These are phyloP conservation scores for Raddia guianensis DNA, from an alignment of 176 grass and related monocot species.

Conservation along the genomic window DNA sequence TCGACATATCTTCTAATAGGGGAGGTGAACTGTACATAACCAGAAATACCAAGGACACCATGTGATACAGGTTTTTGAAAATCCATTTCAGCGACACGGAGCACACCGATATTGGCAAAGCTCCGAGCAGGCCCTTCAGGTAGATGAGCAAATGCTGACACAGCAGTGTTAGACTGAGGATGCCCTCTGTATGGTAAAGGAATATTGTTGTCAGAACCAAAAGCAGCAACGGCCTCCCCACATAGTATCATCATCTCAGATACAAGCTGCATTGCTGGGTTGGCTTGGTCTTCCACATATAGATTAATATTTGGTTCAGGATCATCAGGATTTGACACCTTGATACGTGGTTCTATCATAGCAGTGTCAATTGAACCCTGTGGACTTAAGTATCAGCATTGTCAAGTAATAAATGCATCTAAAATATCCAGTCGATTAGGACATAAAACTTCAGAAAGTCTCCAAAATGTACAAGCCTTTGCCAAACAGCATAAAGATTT, in stretches of 20 bases:
- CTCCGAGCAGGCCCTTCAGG: constrained; percentile 86
- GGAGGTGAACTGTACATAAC: constrained; percentile 95
- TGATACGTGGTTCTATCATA: constrained; percentile 90
- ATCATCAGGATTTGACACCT: constrained; percentile 76
- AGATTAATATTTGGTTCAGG: constrained; percentile 82
- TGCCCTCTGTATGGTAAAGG: constrained; percentile 91
- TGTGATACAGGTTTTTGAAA: constrained; percentile 70
- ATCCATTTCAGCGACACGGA: constrained; percentile 90
- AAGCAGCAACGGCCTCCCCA: constrained; percentile 76
- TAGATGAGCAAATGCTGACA: constrained; percentile 72
- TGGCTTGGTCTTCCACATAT: constrained; percentile 74
- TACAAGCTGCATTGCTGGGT: constrained; percentile 78
- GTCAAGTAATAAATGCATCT: constrained; percentile 9
- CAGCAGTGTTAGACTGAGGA: constrained; percentile 72
- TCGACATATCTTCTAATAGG: constrained; percentile 97
- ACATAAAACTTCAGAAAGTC: constrained; percentile 14
- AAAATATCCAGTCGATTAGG: constrained; percentile 12
- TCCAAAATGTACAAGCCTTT: constrained; percentile 25
- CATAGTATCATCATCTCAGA: constrained; percentile 99
- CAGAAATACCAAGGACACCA: constrained; percentile 77
- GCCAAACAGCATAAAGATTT: background rate
- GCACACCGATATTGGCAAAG: constrained; percentile 72
- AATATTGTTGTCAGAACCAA: constrained; percentile 73
- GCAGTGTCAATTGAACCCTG: constrained; percentile 89
- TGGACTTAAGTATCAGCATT: constrained; percentile 31